Percentiles rank a stretch among this genome's conserved stretches.
These are phyloP conservation scores for Moniliophthora roreri DNA, from an alignment of 1,284 basidiomycete genomes.

Conservation along the genomic window DNA sequence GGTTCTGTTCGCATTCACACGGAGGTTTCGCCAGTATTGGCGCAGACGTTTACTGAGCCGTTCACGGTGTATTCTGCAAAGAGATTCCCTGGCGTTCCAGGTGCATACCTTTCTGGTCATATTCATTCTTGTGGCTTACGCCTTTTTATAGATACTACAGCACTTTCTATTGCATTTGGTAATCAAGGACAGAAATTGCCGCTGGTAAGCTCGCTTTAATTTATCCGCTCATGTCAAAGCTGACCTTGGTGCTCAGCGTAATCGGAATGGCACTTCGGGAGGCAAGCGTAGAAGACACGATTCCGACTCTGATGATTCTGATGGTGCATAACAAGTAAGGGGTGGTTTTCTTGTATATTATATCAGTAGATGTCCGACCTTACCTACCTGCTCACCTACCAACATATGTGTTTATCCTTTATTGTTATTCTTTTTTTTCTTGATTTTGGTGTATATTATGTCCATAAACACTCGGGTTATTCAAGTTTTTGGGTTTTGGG, in stretches of 20 bases:
- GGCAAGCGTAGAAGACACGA: constrained; percentile 54
- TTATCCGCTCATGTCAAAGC: constrained; percentile 16
- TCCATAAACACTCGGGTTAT: too few relatives aligned
- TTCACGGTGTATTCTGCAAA: constrained; percentile 93
- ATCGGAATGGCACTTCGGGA: constrained; percentile 62
- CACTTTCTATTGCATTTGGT: constrained; percentile 87
- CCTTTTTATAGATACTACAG: constrained; percentile 70
- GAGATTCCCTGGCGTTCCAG: constrained; percentile 89
- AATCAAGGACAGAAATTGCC: constrained; percentile 91
- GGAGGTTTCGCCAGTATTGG: constrained; percentile 69
- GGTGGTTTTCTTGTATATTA: too few relatives aligned
- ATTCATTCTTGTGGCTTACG: neutral
- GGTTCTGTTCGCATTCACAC: constrained; percentile 66
- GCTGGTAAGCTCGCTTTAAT: constrained; percentile 54
- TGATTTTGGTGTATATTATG: too few relatives aligned
- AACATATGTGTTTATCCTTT: too few relatives aligned
- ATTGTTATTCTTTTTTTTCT: too few relatives aligned
- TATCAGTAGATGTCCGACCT: too few relatives aligned
- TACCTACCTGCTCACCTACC: too few relatives aligned
- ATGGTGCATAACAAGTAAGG: constrained; percentile 27
- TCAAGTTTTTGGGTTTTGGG: too few relatives aligned
- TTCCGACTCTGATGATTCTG: constrained; percentile 53
- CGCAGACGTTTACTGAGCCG: constrained; percentile 81
- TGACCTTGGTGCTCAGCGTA: constrained; percentile 46
- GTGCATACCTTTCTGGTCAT: constrained; percentile 37